Conservation (phyloP, 306 rosid species). For the Crotalaria pallida region DNA sequence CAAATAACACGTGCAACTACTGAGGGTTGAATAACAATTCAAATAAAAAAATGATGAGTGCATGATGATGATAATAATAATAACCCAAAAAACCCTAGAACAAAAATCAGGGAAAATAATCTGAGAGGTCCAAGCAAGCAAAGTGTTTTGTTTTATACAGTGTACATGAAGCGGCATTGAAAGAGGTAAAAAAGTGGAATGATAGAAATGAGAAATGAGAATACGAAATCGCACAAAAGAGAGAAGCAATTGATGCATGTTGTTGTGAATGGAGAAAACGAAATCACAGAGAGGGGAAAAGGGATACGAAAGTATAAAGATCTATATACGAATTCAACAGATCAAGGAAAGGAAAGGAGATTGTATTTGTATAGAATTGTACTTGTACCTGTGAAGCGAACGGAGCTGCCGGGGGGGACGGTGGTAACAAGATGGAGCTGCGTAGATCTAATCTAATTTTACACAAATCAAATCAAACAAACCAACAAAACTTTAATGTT, state of each 20-base stretch:
- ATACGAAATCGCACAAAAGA: not conserved
- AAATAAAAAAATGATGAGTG: not conserved
- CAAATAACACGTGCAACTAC: not conserved
- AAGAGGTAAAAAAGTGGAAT: no score
- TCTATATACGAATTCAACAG: slow-evolving; percentile 19
- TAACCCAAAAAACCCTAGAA: not conserved
- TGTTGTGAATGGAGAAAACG: not conserved
- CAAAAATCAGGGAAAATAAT: not conserved
- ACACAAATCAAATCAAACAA: no score
- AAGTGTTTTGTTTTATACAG: no score
- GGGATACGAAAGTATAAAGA: not conserved
- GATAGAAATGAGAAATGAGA: no score
- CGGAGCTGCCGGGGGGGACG: not conserved
- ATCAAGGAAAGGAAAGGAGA: slow-evolving; percentile 5
- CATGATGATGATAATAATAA: no score
- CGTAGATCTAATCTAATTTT: no score
- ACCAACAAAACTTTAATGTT: no score
- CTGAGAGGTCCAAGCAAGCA: no score
- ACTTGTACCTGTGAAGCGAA: slow-evolving; percentile 4
- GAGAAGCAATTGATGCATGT: not conserved
- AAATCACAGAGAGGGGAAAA: not conserved
- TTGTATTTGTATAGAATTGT: no score
- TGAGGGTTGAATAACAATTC: not conserved
- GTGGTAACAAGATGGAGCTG: no score
- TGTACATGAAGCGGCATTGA: no score